Evolutionary conservation across 1,284 basidiomycete species (phyloP).

Genomic region (Ustilago vetiveriae): DNA sequence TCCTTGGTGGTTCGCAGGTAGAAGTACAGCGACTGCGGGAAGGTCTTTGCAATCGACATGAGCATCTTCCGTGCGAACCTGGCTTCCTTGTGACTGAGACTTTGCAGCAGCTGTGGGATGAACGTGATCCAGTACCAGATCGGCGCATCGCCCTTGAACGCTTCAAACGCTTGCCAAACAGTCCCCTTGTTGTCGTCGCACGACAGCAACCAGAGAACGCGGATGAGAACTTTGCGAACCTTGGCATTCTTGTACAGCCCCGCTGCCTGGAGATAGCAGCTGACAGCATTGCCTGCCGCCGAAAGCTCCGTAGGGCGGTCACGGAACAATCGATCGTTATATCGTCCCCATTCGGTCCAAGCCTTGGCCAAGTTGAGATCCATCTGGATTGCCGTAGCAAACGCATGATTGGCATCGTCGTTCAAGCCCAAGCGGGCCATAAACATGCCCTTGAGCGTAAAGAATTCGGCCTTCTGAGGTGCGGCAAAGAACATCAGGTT

Average conservation of each 20-base stretch:
- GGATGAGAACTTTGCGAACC: conserved; percentile 87
- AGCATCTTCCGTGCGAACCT: conserved; percentile 91
- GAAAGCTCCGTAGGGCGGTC: conserved; percentile 69
- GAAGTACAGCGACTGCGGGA: conserved; percentile 97
- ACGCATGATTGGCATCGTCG: conserved; percentile 91
- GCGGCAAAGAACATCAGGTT: conserved; percentile 98
- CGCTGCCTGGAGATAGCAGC: conserved; percentile 96
- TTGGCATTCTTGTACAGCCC: conserved; percentile 95
- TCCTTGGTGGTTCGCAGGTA: conserved; percentile 90
- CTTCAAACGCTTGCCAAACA: conserved; percentile 90
- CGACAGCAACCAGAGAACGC: conserved; percentile 95
- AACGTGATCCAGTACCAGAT: conserved; percentile 99
- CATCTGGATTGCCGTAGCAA: conserved; percentile 79
- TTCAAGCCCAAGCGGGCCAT: conserved; percentile 85
- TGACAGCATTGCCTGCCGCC: conserved; percentile 86
- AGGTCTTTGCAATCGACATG: conserved; percentile 88
- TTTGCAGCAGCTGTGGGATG: conserved; percentile 92
- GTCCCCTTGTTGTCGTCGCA: conserved; percentile 82
- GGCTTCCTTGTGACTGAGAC: conserved; percentile 88
- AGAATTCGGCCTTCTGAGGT: conserved; percentile 96
- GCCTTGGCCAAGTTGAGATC: conserved; percentile 95
- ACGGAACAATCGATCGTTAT: conserved; percentile 88
- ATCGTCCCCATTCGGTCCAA: conserved; percentile 98
- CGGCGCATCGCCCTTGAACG: conserved; percentile 94
- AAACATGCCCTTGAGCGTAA: conserved; percentile 99